Base-by-base conservation (phyloP, 139 green algal genomes). In the Micromonas commoda region DNA sequence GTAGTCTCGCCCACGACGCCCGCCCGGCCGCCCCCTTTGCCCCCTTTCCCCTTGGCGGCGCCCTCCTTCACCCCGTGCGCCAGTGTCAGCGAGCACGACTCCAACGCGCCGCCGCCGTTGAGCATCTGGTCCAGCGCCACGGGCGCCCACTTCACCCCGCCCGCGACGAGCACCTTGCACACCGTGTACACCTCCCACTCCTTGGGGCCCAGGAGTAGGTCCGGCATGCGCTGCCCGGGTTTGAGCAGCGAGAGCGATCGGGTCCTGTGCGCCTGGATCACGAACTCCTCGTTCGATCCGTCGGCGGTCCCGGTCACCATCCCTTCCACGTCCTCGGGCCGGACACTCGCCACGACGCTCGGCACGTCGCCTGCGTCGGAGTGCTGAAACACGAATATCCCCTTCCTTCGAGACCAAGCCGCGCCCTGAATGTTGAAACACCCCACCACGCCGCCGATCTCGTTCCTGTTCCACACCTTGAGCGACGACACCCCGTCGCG, bases 401-500 rank as follows among this genome's bases (percentile, higher is more conserved):
- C 86, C 53, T 82, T 77, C 19, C 33, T 63, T 32, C 92, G 85
- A 80, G 93, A 88, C 92, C 92, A 97, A 31, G 73, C 87, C 23
- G 90, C 83, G 38, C 93, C 93, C 84, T 97, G 93, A 21, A 96
- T 65, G 83, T 97, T 92, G 85, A 97, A 94, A 0, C 91, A 81
- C 2, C 86, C 91, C 69, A 97, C 83, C 37, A 97, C 76, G 37
- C 88, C 90, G 1, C 71, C 73, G 0, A 60, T 39, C 2, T 6
- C 19, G 68, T 75, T 75, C 29, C 34, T 19, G 29, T 75, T 75
- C 68, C 68, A 75, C 61, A 93, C 90, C 86, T 96, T 97, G 39
- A 97, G 86, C 82, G 92, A 37, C 24, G 81, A 88, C 52, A 71
- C 76, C n/a, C 83, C 83, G 80, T 97, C 94, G 6, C 89, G 67